A percentile compares a stretch with the other conserved stretches of the same genome.
Evolutionary conservation across 768 basidiomycete genomes (phyloP).

Genomic region (Hygrocybe punicea): DNA sequence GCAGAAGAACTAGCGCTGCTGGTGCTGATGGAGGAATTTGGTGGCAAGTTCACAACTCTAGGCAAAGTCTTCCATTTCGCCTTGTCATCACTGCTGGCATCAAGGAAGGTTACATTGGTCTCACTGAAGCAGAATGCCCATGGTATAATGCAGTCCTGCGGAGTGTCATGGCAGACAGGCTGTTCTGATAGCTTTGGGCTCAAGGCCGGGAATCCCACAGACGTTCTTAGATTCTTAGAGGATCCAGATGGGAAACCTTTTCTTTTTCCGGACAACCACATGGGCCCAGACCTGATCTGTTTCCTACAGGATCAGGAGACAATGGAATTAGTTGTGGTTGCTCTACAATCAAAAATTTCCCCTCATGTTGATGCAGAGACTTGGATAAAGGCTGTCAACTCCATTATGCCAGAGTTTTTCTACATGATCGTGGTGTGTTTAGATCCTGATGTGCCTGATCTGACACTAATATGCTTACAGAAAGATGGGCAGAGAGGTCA

Average conservation of each 20-base stretch:
- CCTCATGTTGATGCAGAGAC: neutral
- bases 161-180: conserved; percentile 9
- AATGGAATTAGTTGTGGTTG: conserved; percentile 3
- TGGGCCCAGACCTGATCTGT: conserved; percentile 7
- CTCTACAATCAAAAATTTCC: conserved; percentile 3
- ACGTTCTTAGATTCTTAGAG: conserved; percentile 5
- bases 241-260: conserved; percentile 3
- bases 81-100: conserved; percentile 5
- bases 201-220: conserved; percentile 3
- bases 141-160: conserved; percentile 5
- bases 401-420: neutral
- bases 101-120: conserved; percentile 8
- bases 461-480: neutral
- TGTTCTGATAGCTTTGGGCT: conserved; percentile 9
- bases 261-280: conserved; percentile 12
- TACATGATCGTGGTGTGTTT: neutral
- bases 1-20: neutral
- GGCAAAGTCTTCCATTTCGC: neutral
- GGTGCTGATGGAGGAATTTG: conserved; percentile 1
- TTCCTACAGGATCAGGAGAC: conserved; percentile 13
- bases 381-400: neutral
- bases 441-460: neutral
- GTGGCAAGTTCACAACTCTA: conserved; percentile 5
- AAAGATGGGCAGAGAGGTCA: neutral
- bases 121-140: conserved; percentile 7